Evolutionary conservation across 345 rosid genomes (phyloP).

Genomic region (Litchi chinensis): DNA sequence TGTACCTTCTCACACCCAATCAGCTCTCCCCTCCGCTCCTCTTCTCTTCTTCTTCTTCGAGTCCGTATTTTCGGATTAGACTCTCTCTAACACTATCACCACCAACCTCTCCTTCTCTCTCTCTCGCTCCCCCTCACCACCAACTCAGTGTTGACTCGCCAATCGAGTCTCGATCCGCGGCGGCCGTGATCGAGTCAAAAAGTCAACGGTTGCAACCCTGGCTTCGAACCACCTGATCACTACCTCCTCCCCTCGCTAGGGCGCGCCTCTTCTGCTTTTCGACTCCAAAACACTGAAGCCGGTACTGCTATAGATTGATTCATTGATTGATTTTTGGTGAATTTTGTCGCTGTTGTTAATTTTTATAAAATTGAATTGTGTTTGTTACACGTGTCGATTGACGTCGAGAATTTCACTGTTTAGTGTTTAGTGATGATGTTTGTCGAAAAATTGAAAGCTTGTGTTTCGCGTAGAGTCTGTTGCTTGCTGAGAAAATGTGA

Average conservation of each 20-base stretch:
- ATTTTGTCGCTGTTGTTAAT: not conserved
- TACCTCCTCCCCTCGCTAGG: not conserved
- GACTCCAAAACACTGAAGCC: slow-evolving; percentile 16
- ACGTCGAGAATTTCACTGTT: not conserved
- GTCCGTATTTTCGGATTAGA: slow-evolving; percentile 33
- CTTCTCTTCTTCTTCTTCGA: slow-evolving; percentile 21
- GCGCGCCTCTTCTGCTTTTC: slow-evolving; percentile 5
- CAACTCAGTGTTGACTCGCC: slow-evolving; percentile 6
- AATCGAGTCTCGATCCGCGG: slow-evolving; percentile 18
- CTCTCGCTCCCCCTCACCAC: slow-evolving; percentile 12
- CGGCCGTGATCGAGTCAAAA: slow-evolving; percentile 31
- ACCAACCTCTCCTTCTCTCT: slow-evolving; percentile 12
- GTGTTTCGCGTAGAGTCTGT: slow-evolving; percentile 23
- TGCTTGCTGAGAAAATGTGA: slow-evolving; percentile 34
- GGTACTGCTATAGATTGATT: slow-evolving; percentile 26
- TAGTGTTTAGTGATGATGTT: not conserved
- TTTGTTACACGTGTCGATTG: slow-evolving; percentile 4
- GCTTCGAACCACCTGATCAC: slow-evolving; percentile 10
- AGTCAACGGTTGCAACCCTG: slow-evolving; percentile 22
- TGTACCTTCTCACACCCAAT: slow-evolving; percentile 28
- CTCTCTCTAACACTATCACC: slow-evolving; percentile 12
- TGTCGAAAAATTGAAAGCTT: not conserved
- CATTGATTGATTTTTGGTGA: not conserved
- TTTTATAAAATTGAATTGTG: slow-evolving; percentile 2
- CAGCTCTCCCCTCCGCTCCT: slow-evolving; percentile 11